Conservation (phyloP, 2,329 filamentous ascomycete genomes). For the Raffaelea albimanens region DNA sequence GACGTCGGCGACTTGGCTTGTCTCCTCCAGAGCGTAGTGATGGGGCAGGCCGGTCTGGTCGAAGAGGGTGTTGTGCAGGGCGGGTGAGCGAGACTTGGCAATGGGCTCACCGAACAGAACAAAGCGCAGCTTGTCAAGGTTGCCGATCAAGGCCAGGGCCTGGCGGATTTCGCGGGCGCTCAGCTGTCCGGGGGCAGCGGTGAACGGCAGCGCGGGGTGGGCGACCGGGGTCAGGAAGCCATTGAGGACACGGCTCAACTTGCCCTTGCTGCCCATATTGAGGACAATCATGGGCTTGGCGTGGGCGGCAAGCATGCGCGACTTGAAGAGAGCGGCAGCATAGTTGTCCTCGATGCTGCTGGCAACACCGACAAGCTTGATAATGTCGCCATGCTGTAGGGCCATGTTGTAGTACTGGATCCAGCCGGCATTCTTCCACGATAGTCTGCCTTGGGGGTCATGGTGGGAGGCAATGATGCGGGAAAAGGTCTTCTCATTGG, state of each 20-base stretch:
- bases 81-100: conserved; percentile 71
- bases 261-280: conserved; percentile 86
- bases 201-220: conserved; percentile 80
- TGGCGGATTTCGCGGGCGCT: conserved; percentile 81
- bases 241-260: conserved; percentile 85
- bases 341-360: conserved; percentile 76
- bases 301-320: conserved; percentile 62
- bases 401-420: conserved; percentile 82
- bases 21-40: conserved; percentile 68
- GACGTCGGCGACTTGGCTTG: conserved; percentile 52
- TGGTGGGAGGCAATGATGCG: conserved; percentile 94
- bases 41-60: conserved; percentile 70
- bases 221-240: conserved; percentile 90
- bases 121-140: conserved; percentile 67
- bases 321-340: conserved; percentile 71
- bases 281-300: conserved; percentile 83
- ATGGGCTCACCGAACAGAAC: conserved; percentile 86
- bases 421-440: conserved; percentile 92
- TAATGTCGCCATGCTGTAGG: conserved; percentile 79
- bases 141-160: conserved; percentile 68
- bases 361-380: conserved; percentile 87
- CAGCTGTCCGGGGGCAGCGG: conserved; percentile 87
- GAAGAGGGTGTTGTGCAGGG: conserved; percentile 84
- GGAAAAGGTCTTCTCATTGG: conserved; percentile 58
- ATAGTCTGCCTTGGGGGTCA: conserved; percentile 67